phyloP scores from a whole-genome alignment of 345 rosid species.

The Physaria fendleri region DNA sequence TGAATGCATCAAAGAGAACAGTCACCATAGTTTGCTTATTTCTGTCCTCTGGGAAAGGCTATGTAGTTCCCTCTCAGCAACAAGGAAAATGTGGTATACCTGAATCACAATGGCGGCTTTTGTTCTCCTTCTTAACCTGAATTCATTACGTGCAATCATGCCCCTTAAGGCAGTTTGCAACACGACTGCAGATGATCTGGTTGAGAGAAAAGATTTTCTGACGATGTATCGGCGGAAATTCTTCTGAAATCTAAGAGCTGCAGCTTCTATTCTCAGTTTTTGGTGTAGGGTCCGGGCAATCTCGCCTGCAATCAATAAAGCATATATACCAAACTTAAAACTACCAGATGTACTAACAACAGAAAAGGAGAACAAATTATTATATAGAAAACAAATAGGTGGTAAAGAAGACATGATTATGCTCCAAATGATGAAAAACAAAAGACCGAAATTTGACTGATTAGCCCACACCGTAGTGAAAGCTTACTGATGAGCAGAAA shows the following conservation, averaged over 20 bases:
- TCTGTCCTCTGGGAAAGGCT: slow-evolving; percentile 3
- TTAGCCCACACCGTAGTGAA: slow-evolving; percentile 1
- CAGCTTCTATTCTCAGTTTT: slow-evolving; percentile 61
- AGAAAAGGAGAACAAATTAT: slow-evolving; percentile 6
- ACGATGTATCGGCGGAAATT: slow-evolving; percentile 53
- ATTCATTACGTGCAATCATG: slow-evolving; percentile 84
- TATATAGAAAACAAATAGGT: not conserved
- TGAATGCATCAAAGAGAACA: slow-evolving; percentile 11
- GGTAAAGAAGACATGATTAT: not conserved
- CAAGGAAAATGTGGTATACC: slow-evolving; percentile 37
- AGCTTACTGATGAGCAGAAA: slow-evolving; percentile 2
- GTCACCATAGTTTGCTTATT: slow-evolving; percentile 7
- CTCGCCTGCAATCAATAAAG: slow-evolving; percentile 37
- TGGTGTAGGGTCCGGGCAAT: slow-evolving; percentile 54
- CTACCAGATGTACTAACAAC: slow-evolving; percentile 3
- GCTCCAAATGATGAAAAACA: slow-evolving; percentile 12
- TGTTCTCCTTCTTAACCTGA: slow-evolving; percentile 68
- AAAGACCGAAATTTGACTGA: not conserved
- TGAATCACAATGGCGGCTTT: slow-evolving; percentile 71
- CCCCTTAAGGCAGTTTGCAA: slow-evolving; percentile 86
- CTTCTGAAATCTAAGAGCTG: slow-evolving; percentile 79
- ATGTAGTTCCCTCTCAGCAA: not conserved
- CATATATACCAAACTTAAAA: not conserved
- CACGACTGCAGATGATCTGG: slow-evolving; percentile 48
- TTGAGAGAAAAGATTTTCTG: slow-evolving; percentile 44